Base-by-base conservation (phyloP, 768 basidiomycete genomes). In the Galerina marginata region DNA sequence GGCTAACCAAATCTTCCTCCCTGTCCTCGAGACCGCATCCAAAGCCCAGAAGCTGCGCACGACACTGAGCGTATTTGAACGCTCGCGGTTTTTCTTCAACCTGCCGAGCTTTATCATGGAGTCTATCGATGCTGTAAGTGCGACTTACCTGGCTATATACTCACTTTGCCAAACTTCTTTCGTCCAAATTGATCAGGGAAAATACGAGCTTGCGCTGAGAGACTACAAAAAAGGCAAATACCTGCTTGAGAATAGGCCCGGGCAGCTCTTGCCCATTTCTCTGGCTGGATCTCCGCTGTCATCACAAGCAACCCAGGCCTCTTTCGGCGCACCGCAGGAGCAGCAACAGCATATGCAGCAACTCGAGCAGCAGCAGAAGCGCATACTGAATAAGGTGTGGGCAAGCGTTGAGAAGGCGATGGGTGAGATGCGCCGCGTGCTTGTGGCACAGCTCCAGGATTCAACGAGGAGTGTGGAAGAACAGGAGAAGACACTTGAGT, bases 31-130 rank as follows among this genome's bases (percentile, higher is more conserved):
- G 70, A 97, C 96, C 59, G 87, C 95, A 3, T 88, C 93, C 45
- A 99, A 98, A 69, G 95, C 96, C 9, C 88, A 93, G 67, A 93
- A 95, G 72, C 78, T 99, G 4, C 88, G 93, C 39, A 92, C 91
- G 0, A 97, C 96, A 0, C 83, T 98, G 7, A 88, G 92, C 23
- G 91, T 99, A 12, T 98, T 99, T 65, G 96, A 99, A 67, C 85
- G 95, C n/a, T 96, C 93, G 48, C 96, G 95, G 67, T 99, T 98
- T 82, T 93, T 99, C 75, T 99, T 99, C 84, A 98, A 96, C 69
- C 84, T 99, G 10, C 96, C 97, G 0, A 90, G 92, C 39, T 89
- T 90, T 52, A 86, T 99, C 25, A 83, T 93, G 29, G 96, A 96
- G 69, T 90, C 85, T 11, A 91, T 98, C 40, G 91, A 96, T 69